Percentiles rank a stretch among this genome's conserved stretches.
phyloP scores from a whole-genome alignment of 2,329 filamentous ascomycete genomes.

The Diaporthe helianthi region DNA sequence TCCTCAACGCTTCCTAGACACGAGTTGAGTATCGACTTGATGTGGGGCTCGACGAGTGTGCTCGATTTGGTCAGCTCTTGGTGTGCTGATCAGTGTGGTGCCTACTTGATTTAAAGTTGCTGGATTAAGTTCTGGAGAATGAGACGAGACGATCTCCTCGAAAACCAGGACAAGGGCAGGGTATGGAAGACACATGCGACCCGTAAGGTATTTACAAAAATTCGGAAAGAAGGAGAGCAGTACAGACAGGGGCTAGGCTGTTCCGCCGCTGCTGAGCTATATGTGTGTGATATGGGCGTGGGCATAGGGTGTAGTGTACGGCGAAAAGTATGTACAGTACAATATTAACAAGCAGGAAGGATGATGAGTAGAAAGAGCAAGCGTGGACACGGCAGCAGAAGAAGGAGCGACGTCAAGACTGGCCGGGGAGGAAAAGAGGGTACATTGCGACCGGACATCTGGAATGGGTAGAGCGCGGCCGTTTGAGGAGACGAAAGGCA shows the following conservation, averaged over 20 bases:
- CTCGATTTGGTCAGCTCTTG: neutral
- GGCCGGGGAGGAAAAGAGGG: slow-evolving; percentile 11
- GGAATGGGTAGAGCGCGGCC: slow-evolving; percentile 20
- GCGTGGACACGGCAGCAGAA: slow-evolving; percentile 17
- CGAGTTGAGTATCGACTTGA: neutral
- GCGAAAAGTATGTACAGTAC: slow-evolving; percentile 10
- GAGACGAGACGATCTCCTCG: slow-evolving; percentile 23
- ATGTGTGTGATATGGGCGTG: neutral
- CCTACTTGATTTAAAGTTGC: slow-evolving; percentile 20
- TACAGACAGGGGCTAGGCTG: neutral
- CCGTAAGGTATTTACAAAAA: neutral
- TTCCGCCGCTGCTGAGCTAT: neutral
- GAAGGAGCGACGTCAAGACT: slow-evolving; percentile 21
- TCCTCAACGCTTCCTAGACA: neutral
- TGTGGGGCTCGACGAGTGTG: slow-evolving; percentile 8
- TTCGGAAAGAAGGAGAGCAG: neutral
- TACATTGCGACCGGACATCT: slow-evolving; percentile 8
- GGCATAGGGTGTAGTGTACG: slow-evolving; percentile 10
- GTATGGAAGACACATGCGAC: neutral
- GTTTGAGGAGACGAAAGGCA: slow-evolving; percentile 6
- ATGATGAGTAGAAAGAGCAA: slow-evolving; percentile 9
- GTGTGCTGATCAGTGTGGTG: slow-evolving; percentile 13
- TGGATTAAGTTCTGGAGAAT: slow-evolving; percentile 20
- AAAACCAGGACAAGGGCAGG: slow-evolving; percentile 16
- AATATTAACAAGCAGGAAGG: slow-evolving; percentile 21